These are phyloP conservation scores for Fusarium gaditjirri DNA, from an alignment of 2,329 filamentous ascomycete species.

Conservation along the genomic window DNA sequence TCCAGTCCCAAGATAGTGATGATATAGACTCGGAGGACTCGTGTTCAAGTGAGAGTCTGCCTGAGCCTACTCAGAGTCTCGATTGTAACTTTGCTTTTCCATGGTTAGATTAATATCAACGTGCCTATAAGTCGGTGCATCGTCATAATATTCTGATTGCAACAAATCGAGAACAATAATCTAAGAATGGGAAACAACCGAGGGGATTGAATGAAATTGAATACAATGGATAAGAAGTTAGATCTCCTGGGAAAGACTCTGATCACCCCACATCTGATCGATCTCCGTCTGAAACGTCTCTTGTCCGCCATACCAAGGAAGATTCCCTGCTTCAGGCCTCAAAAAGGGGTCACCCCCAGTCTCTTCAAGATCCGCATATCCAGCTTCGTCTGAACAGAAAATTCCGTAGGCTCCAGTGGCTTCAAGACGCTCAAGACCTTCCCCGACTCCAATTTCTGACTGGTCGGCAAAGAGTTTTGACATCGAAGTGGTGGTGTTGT, in stretches of 20 bases:
- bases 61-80: background rate
- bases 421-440: rapidly evolving
- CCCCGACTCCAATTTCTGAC: background rate
- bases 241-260: rapidly evolving
- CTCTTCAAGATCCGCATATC: rapidly evolving
- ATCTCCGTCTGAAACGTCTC: background rate
- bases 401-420: background rate
- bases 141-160: too few relatives aligned
- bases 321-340: background rate
- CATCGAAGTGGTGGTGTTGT: background rate
- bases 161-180: background rate
- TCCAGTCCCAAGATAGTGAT: background rate
- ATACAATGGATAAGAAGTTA: rapidly evolving
- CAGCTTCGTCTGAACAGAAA: rapidly evolving
- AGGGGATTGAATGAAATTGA: rapidly evolving
- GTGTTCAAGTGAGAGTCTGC: background rate
- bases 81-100: constrained; percentile 2
- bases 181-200: background rate
- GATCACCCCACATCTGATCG: rapidly evolving
- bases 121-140: background rate
- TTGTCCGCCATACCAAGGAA: background rate
- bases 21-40: background rate
- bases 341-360: background rate
- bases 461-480: too few relatives aligned
- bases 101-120: background rate